phyloP scores from a whole-genome alignment of 2,329 filamentous ascomycete genomes.

The Paecilomyces niveus region DNA sequence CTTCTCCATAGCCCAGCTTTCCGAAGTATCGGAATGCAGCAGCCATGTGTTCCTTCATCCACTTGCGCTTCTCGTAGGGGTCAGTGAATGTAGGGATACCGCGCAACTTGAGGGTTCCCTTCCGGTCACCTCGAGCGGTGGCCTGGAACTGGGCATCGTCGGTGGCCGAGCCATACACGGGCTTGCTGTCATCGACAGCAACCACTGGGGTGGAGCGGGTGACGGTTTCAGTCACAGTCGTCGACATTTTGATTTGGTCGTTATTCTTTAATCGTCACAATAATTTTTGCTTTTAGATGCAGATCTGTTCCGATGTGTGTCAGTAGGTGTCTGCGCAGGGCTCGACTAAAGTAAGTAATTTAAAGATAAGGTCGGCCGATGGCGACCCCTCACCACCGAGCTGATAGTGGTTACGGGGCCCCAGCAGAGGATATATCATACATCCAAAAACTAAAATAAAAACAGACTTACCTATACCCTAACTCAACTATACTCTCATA shows the following conservation, averaged over 20 bases:
- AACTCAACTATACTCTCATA: background rate
- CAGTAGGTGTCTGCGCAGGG: background rate
- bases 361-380: background rate
- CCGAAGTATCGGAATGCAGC: constrained; percentile 27
- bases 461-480: background rate
- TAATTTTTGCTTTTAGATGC: background rate
- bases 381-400: background rate
- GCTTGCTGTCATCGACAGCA: constrained; percentile 2
- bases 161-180: constrained; percentile 1
- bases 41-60: constrained; percentile 46
- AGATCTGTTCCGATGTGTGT: background rate
- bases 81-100: constrained; percentile 35
- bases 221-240: background rate
- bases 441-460: background rate
- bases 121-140: constrained; percentile 27
- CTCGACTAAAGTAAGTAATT: background rate
- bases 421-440: background rate
- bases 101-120: constrained; percentile 27
- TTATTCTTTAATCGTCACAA: background rate
- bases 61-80: constrained; percentile 41
- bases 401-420: background rate
- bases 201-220: background rate
- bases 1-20: constrained; percentile 16
- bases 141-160: constrained; percentile 21
- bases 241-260: background rate